phyloP scores from a whole-genome alignment of 345 rosid genomes.

The Linum tenue region DNA sequence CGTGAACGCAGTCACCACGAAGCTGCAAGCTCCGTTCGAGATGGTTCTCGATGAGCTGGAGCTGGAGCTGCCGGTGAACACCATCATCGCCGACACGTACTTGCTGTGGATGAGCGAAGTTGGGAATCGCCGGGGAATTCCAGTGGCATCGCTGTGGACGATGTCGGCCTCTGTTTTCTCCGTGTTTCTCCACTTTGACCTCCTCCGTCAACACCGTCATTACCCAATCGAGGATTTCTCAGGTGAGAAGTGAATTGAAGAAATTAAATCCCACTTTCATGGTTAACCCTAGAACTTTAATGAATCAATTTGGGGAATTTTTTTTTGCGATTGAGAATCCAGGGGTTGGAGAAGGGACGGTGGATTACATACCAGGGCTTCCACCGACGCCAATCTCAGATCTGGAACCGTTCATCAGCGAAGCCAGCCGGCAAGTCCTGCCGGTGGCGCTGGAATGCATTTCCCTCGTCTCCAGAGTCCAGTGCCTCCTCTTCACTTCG shows the following conservation, averaged over 20 bases:
- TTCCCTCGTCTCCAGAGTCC: conserved; percentile 6
- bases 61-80: conserved; percentile 16
- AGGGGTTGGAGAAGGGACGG: background rate
- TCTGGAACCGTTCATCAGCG: background rate
- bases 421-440: background rate
- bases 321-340: background rate
- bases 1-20: conserved; percentile 13
- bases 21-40: conserved; percentile 22
- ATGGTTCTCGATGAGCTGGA: conserved; percentile 21
- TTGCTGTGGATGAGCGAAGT: conserved; percentile 28
- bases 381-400: background rate
- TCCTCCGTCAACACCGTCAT: background rate
- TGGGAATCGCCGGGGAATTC: conserved; percentile 33
- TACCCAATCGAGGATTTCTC: background rate
- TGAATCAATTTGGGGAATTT: background rate
- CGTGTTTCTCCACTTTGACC: conserved; percentile 14
- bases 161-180: conserved; percentile 32
- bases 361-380: conserved; percentile 9
- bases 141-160: conserved; percentile 44
- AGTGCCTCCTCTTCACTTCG: conserved; percentile 8
- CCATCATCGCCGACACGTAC: conserved; percentile 30
- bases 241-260: background rate
- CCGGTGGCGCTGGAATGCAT: background rate
- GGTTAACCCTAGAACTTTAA: too few species aligned
- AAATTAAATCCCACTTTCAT: too few species aligned